Percentiles rank a stretch among this genome's conserved stretches.
Conservation (phyloP, 2,329 filamentous ascomycete genomes). For the Emergomyces pasteurianus region DNA sequence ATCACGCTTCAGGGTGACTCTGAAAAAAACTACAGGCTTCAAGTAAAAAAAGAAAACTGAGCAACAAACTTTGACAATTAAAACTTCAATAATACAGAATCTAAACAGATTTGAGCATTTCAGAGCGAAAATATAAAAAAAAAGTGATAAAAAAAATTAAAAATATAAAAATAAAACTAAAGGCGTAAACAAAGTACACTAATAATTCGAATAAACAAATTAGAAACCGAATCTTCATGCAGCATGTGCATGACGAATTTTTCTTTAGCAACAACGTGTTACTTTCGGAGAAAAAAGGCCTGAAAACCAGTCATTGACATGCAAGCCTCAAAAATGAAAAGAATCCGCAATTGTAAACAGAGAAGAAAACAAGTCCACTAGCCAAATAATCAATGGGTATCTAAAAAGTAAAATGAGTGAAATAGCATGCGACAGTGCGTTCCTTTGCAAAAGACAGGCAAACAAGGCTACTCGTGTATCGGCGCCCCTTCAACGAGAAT, state of each 20-base stretch:
- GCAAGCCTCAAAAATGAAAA: not conserved
- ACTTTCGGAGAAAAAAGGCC: not conserved
- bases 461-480: not conserved
- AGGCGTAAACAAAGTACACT: not conserved
- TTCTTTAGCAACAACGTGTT: not conserved
- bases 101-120: not conserved
- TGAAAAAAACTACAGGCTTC: not conserved
- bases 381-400: not conserved
- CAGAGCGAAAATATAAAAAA: not conserved
- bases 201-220: not conserved
- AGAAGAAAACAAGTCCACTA: not conserved
- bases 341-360: not conserved
- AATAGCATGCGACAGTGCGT: not conserved
- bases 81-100: not conserved
- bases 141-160: not conserved
- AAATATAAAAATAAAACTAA: not conserved
- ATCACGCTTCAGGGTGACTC: not conserved
- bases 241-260: not conserved
- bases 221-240: not conserved
- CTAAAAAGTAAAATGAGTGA: not conserved
- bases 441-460: not conserved
- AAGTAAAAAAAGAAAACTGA: not conserved
- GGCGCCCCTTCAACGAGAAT: constrained; percentile 1
- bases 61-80: not conserved
- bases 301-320: not conserved